phyloP scores from a whole-genome alignment of 768 basidiomycete genomes.

The Lactifluus subvellereus region DNA sequence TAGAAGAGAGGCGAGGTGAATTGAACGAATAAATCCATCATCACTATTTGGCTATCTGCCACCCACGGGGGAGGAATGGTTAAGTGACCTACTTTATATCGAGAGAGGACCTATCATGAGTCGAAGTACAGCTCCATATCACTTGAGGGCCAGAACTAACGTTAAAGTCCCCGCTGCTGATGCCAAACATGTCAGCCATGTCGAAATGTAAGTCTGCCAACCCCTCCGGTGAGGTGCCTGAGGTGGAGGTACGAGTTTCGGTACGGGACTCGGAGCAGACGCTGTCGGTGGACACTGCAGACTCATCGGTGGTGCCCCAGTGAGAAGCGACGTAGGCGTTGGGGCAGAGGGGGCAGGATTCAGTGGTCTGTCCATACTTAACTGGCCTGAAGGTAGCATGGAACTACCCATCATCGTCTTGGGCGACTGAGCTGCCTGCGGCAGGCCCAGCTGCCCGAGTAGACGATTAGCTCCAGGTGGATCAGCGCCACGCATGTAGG shows the following conservation, averaged over 20 bases:
- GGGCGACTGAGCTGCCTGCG: constrained; percentile 9
- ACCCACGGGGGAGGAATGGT: neutral
- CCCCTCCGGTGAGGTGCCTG: neutral
- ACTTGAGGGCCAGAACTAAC: neutral
- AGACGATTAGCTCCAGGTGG: constrained; percentile 1
- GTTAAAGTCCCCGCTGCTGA: constrained; percentile 7
- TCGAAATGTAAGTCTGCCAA: constrained; percentile 12
- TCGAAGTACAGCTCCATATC: constrained; percentile 15
- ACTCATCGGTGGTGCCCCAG: constrained; percentile 1
- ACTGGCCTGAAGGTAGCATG: constrained; percentile 27
- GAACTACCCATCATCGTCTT: constrained; percentile 19
- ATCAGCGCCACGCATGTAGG: constrained; percentile 5
- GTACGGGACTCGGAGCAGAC: constrained; percentile 4
- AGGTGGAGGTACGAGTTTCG: constrained; percentile 1
- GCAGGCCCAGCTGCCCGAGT: constrained; percentile 11
- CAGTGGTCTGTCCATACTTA: constrained; percentile 18
- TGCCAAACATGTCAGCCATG: constrained; percentile 12
- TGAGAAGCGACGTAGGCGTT: constrained; percentile 19
- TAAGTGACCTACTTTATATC: constrained; percentile 7
- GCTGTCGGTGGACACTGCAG: constrained; percentile 19
- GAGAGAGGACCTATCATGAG: neutral
- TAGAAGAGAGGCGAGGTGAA: neutral
- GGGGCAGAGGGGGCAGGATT: constrained; percentile 14
- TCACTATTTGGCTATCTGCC: neutral
- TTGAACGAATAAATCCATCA: neutral